Base-by-base conservation (phyloP, 2,329 filamentous ascomycete species). In the Aphanoascus verrucosus region DNA sequence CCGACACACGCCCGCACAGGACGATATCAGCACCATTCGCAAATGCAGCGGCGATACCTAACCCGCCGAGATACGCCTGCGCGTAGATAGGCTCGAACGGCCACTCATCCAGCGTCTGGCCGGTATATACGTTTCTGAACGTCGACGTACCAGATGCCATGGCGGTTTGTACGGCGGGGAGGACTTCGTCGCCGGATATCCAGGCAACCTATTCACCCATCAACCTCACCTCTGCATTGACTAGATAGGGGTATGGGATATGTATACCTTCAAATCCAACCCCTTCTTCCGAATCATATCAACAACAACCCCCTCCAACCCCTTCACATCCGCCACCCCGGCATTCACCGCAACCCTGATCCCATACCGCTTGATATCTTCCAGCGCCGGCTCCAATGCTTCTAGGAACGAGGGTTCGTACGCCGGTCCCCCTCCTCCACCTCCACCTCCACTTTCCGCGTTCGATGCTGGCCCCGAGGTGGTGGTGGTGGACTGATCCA, bases 361-460 rank as follows among this genome's bases (percentile, higher is more conserved):
- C 0, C 66, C 62, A 57, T 73, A 58, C 44, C 64, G 66, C 8
- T 69, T 69, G 15, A 74, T 55, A 54, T 71, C 64, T 5, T 66
- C 62, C 34, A 73, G 55, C 1, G 70, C 70, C 1, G 69, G 70
- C 50, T 70, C 64, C 32, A 72, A 55, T 5, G 75, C 71, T 62
- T 78, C 72, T 23, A 79, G 67, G 56, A 80, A 78, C 1, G 76
- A 74, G 1, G 70, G 67, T 56, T 79, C 75, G 56, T 77, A 79
- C 7, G 72, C 75, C 11, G 72, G 73, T 5, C 63, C 60, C 8
- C 56, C 61, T 12, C 57, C 35, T 2, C 56, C 28, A 6, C 53
- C n/a, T n/a, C n/a, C n/a, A n/a, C n/a, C n/a, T n/a, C n/a, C n/a
- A n/a, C n/a, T n/a, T n/a, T n/a, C n/a, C n/a, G n/a, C 46, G 1